These are phyloP conservation scores for Claviceps humidiphila DNA, from an alignment of 2,329 filamentous ascomycete genomes.

Conservation along the genomic window DNA sequence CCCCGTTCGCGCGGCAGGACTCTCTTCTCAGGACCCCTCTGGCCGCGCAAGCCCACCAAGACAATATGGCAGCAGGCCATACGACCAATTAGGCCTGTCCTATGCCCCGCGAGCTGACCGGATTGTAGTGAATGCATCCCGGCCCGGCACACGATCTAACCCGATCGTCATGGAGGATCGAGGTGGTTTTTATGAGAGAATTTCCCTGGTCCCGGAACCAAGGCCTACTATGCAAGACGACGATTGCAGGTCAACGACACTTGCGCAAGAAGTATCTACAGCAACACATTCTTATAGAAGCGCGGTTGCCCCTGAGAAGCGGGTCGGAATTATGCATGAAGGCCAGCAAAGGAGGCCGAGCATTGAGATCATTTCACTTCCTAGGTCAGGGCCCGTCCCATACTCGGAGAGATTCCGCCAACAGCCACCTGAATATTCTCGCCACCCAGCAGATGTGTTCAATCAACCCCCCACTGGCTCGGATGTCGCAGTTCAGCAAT, in stretches of 20 bases:
- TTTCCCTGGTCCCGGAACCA: constrained; percentile 7
- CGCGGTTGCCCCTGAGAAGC: constrained; percentile 11
- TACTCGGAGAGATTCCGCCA: constrained; percentile 1
- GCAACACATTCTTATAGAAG: constrained; percentile 6
- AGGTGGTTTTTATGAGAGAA: constrained; percentile 24
- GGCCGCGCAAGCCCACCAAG: not conserved
- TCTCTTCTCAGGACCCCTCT: not conserved
- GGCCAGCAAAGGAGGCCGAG: constrained; percentile 10
- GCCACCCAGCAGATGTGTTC: not conserved
- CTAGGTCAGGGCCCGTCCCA: constrained; percentile 1
- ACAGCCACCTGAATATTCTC: not conserved
- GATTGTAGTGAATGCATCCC: constrained; percentile 18
- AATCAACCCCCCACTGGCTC: not conserved
- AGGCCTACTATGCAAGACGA: not conserved
- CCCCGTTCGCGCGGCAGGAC: not conserved
- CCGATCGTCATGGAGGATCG: constrained; percentile 27
- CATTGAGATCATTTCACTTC: constrained; percentile 11
- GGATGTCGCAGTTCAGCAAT: not conserved
- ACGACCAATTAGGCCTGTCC: constrained; percentile 9
- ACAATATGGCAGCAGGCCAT: constrained; percentile 6
- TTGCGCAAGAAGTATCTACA: constrained; percentile 7
- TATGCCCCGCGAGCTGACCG: constrained; percentile 13
- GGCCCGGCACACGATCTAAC: constrained; percentile 18
- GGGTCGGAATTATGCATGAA: constrained; percentile 9
- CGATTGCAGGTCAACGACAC: not conserved